Conservation (phyloP, 495 filamentous ascomycete genomes). For the Trypethelium eluteriae region DNA sequence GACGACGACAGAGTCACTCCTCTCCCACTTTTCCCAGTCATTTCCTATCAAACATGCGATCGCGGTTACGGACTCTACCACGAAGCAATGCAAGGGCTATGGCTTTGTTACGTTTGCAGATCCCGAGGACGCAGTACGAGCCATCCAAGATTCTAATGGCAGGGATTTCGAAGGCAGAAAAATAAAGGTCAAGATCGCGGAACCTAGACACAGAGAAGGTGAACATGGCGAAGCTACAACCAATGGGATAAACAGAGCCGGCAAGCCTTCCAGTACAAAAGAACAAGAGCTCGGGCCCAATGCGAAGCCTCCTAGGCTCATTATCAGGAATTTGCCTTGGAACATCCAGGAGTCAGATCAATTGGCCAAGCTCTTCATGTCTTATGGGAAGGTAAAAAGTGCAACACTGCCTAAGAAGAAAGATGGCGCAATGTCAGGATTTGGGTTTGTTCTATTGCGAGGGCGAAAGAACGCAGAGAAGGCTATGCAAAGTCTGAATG, state of each 20-base stretch:
- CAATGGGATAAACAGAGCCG: conserved; percentile 33
- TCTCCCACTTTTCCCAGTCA: conserved; percentile 82
- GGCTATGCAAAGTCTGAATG: conserved; percentile 77
- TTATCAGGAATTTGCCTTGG: conserved; percentile 94
- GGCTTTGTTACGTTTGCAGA: conserved; percentile 97
- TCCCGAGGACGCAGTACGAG: conserved; percentile 75
- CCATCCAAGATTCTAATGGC: conserved; percentile 69
- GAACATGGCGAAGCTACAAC: conserved; percentile 37
- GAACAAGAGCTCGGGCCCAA: conserved; percentile 44
- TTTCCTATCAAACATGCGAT: conserved; percentile 92
- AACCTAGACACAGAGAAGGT: conserved; percentile 68
- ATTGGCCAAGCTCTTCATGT: conserved; percentile 65
- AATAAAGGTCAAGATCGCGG: conserved; percentile 78
- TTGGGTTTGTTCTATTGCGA: conserved; percentile 85
- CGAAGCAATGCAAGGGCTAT: conserved; percentile 80
- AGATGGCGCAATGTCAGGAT: conserved; percentile 63
- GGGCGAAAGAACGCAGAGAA: conserved; percentile 87
- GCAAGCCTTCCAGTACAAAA: conserved; percentile 4
- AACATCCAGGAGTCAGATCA: conserved; percentile 81
- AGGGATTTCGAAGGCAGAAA: conserved; percentile 66
- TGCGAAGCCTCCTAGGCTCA: conserved; percentile 76
- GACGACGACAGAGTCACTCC: conserved; percentile 73
- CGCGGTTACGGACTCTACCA: conserved; percentile 70
- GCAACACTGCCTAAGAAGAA: conserved; percentile 70
- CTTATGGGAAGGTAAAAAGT: conserved; percentile 82